These are phyloP conservation scores for Claviceps sp. DNA, from an alignment of 2,329 filamentous ascomycete species.

Conservation along the genomic window DNA sequence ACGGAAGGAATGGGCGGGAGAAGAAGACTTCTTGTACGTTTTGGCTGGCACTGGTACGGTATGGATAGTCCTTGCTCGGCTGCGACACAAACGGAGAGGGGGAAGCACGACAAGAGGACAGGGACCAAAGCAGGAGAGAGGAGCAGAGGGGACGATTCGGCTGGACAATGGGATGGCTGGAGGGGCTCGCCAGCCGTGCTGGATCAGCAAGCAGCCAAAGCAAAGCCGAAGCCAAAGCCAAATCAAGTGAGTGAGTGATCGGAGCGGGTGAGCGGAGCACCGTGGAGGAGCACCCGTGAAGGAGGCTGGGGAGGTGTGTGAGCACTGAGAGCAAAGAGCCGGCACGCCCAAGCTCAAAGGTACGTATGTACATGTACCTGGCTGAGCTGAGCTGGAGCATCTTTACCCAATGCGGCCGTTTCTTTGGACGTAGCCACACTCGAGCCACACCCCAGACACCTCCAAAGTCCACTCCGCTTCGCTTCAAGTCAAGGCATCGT, in stretches of 20 bases:
- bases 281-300: too few species aligned
- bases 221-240: neutral
- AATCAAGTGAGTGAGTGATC: neutral
- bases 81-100: neutral
- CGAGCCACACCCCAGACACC: neutral
- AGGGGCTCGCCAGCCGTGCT: neutral
- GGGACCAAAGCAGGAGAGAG: neutral
- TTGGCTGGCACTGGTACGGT: constrained; percentile 2
- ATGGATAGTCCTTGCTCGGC: neutral
- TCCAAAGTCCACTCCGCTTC: neutral
- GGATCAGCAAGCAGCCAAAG: neutral
- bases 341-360: neutral
- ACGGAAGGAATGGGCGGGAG: constrained; percentile 2
- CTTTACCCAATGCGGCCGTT: too few species aligned
- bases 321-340: neutral
- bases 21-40: constrained; percentile 7
- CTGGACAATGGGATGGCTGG: neutral
- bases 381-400: too few species aligned
- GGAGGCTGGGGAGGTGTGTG: neutral
- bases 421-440: neutral
- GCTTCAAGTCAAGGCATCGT: neutral
- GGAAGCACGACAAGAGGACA: neutral
- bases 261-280: neutral
- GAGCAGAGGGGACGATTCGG: neutral
- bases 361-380: too few species aligned